Conservation (phyloP, 768 basidiomycete species). For the Mycena leptocephala region DNA sequence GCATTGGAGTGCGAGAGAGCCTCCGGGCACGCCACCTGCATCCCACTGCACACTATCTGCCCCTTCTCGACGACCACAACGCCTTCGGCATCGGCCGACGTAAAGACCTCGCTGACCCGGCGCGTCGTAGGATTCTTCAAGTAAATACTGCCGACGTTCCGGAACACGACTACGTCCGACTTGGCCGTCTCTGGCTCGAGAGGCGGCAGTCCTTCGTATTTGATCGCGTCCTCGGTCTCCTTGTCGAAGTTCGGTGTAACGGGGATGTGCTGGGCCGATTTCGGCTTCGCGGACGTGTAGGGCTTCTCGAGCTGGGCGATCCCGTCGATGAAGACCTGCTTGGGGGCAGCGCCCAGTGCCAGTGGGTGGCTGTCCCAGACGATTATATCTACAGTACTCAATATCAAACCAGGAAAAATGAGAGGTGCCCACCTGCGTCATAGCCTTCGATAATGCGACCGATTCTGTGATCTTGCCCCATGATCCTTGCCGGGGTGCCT, state of each 20-base stretch:
- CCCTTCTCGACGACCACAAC: conserved; percentile 27
- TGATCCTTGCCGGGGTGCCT: conserved; percentile 7
- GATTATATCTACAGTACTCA: conserved; percentile 58
- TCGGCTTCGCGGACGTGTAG: conserved; percentile 60
- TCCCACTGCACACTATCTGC: conserved; percentile 23
- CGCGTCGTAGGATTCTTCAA: conserved; percentile 10
- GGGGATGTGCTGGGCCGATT: conserved; percentile 66
- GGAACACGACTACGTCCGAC: conserved; percentile 24
- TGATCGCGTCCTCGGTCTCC: conserved; percentile 72
- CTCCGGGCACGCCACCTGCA: neutral
- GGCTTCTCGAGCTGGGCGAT: conserved; percentile 72
- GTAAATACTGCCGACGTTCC: conserved; percentile 30
- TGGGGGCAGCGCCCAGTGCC: conserved; percentile 84
- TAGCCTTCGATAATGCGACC: conserved; percentile 61
- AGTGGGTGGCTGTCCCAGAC: conserved; percentile 88
- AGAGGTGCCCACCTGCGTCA: conserved; percentile 68
- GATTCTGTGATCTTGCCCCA: conserved; percentile 12
- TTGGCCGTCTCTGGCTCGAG: conserved; percentile 30
- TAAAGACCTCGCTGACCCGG: conserved; percentile 14
- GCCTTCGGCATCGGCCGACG: conserved; percentile 3
- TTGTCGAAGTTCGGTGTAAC: conserved; percentile 71
- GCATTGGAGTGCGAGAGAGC: neutral
- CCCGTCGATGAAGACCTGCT: conserved; percentile 89
- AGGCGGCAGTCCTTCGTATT: conserved; percentile 82
- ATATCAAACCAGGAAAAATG: neutral